Conservation (phyloP, 768 basidiomycete species). For the Auriscalpium vulgare region DNA sequence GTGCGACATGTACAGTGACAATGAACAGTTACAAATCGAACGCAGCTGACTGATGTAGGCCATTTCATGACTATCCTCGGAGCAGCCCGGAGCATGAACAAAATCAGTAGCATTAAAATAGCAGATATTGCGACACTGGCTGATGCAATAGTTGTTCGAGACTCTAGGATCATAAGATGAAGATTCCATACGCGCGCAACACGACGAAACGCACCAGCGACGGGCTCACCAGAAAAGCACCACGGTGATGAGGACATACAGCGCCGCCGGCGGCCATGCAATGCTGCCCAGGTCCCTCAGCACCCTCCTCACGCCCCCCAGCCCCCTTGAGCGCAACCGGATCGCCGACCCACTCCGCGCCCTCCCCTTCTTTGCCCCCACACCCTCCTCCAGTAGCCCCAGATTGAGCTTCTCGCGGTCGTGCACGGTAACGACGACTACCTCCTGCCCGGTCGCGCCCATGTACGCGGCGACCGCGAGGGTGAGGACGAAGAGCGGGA, state of each 20-base stretch:
- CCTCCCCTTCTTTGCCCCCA: neutral
- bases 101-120: too few relatives aligned
- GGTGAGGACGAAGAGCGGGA: slow-evolving; percentile 59
- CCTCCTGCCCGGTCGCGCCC: neutral
- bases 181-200: too few relatives aligned
- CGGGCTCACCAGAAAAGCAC: neutral
- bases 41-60: too few relatives aligned
- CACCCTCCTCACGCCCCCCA: neutral
- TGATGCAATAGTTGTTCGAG: too few relatives aligned
- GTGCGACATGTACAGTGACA: too few relatives aligned
- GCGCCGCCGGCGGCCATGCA: neutral
- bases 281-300: neutral
- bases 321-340: neutral
- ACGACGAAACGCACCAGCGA: too few relatives aligned
- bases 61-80: too few relatives aligned
- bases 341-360: neutral
- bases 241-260: neutral
- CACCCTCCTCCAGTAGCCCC: neutral
- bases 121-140: too few relatives aligned
- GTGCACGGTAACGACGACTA: neutral
- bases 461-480: slow-evolving; percentile 25
- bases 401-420: neutral
- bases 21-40: too few relatives aligned
- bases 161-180: too few relatives aligned
- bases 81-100: too few relatives aligned